phyloP scores from a whole-genome alignment of 2,329 filamentous ascomycete species.

The Monosporascus sp. region DNA sequence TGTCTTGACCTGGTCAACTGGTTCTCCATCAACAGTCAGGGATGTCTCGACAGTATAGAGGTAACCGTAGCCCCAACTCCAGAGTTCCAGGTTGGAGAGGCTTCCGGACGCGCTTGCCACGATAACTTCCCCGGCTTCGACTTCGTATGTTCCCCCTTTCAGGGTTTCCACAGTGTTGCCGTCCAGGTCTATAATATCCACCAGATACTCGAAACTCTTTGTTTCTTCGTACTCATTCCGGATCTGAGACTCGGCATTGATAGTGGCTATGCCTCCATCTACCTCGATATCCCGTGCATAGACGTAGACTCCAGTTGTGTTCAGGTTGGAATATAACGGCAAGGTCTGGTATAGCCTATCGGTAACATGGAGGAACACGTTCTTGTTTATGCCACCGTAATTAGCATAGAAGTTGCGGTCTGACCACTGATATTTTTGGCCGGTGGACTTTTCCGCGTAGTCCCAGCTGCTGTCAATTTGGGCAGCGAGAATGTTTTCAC shows the following conservation, averaged over 20 bases:
- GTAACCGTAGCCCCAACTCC: conserved; percentile 1
- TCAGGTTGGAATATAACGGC: neutral
- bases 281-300: neutral
- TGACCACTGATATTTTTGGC: neutral
- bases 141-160: neutral
- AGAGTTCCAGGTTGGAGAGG: neutral
- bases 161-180: neutral
- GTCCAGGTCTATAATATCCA: neutral
- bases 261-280: neutral
- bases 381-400: conserved; percentile 2
- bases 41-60: neutral
- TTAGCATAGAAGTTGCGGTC: conserved; percentile 1
- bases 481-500: neutral
- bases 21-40: neutral
- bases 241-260: neutral
- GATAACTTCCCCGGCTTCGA: neutral
- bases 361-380: neutral
- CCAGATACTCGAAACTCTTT: neutral
- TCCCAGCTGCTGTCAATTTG: neutral
- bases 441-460: neutral
- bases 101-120: neutral
- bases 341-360: neutral
- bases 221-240: neutral
- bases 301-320: conserved; percentile 1
- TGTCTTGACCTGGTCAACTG: neutral